Conservation (phyloP, 768 basidiomycete species). For the Boletus pseudo-olivaceus region DNA sequence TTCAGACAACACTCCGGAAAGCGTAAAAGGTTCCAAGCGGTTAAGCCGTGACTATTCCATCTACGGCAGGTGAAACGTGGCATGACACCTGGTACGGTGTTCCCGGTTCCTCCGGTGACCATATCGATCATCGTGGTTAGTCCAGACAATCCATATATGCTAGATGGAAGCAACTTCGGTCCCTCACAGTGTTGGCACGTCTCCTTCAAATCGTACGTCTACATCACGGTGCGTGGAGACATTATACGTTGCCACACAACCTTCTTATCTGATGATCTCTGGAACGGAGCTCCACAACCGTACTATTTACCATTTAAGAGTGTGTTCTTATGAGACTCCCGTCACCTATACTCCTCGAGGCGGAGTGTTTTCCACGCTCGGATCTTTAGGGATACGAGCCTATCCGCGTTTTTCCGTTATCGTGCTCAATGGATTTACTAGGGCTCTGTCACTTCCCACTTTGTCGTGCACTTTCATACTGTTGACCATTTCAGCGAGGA, state of each 20-base stretch:
- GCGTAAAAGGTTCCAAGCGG: no score
- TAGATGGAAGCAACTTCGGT: background rate
- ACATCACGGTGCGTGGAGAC: background rate
- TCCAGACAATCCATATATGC: background rate
- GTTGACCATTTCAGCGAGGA: background rate
- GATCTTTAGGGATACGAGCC: background rate
- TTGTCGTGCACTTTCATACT: background rate
- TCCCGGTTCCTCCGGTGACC: background rate
- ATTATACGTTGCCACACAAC: background rate
- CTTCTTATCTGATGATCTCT: no score
- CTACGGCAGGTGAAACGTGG: no score
- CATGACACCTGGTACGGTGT: no score
- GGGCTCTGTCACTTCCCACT: background rate
- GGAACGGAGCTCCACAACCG: background rate
- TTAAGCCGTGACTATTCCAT: no score
- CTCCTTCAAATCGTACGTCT: background rate
- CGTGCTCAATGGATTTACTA: background rate
- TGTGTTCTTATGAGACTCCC: background rate
- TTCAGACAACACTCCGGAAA: no score
- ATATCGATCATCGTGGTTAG: background rate
- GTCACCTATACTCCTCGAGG: background rate
- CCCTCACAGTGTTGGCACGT: background rate
- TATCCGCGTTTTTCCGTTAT: no score
- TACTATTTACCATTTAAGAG: no score
- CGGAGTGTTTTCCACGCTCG: background rate